A percentile compares a stretch with the other conserved stretches of the same genome.
Evolutionary conservation across 2,329 filamentous ascomycete species (phyloP).

Genomic region (Hirsutella thompsonii): DNA sequence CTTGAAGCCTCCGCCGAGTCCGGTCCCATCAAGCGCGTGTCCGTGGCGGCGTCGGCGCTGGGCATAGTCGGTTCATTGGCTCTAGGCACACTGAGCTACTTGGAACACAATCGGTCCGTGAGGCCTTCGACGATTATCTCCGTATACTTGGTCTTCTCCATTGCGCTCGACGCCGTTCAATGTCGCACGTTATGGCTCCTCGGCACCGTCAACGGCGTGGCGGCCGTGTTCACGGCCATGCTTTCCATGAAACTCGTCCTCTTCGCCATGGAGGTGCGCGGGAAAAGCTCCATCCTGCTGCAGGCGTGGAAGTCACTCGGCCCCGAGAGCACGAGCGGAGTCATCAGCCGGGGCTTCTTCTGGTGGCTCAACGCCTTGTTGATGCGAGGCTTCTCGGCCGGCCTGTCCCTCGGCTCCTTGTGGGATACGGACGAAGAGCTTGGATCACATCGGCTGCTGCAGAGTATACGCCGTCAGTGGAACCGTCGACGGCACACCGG

Average conservation of each 20-base stretch:
- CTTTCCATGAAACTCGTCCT: conserved; percentile 15
- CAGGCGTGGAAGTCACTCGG: conserved; percentile 9
- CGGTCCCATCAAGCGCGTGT: not conserved
- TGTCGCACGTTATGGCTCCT: conserved; percentile 8
- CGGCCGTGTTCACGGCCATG: conserved; percentile 14
- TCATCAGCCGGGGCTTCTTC: conserved; percentile 8
- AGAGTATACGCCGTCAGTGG: too few species aligned
- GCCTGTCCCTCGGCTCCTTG: too few species aligned
- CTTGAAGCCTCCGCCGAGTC: not conserved
- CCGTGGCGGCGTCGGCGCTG: conserved; percentile 10
- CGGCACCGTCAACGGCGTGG: conserved; percentile 7
- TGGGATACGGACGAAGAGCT: not conserved
- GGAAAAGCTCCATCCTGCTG: conserved; percentile 6
- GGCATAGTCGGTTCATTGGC: conserved; percentile 13
- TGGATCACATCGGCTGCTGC: not conserved
- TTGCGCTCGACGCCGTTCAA: conserved; percentile 20
- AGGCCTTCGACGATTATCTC: conserved; percentile 25
- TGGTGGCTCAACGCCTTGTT: conserved; percentile 11
- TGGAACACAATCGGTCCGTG: conserved; percentile 18
- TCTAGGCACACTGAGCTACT: conserved; percentile 13
- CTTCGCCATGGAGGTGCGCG: not conserved
- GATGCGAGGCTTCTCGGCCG: not conserved
- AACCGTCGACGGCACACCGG: too few species aligned
- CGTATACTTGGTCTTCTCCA: conserved; percentile 22
- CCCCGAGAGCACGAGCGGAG: conserved; percentile 17